Base-by-base conservation (phyloP, 257 asterid genomes). In the Dorcoceras hygrometricum region DNA sequence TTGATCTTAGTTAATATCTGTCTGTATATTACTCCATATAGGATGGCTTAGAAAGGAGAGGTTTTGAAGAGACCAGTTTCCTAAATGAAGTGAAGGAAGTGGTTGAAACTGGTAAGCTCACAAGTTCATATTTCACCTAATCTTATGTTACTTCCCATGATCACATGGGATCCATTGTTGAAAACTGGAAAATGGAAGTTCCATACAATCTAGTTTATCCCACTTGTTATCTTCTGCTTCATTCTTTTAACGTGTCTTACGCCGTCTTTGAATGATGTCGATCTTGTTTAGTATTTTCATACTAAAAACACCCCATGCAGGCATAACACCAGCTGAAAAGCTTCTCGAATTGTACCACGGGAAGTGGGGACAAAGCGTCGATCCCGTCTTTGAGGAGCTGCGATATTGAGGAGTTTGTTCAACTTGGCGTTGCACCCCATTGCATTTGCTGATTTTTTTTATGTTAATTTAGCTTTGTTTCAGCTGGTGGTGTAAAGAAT, bases 21-120 rank as follows among this genome's bases (percentile, higher is more conserved):
- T 71, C 31, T 56, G 31, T n/a, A n/a, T n/a, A 26, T 69, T 71
- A 65, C 72, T 55, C 57, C 43, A 22, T 57, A 56, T 83, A 94
- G 97, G 96, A 89, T 72, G 99, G 99, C 66, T 73, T 94, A 78
- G 99, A 88, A 72, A 87, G 96, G 81, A 85, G 99, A 79, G 98
- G 97, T 78, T 94, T 71, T 23, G 88, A 94, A 79, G 99, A 94
- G 80, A 81, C 88, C 1, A 97, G 96, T 66, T 94, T 94, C 66
- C 66, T 94, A 48, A 94, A 90, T 71, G 99, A 84, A 87, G 86
- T 90, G 71, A 60, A 83, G 0, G 96, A 90, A 75, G 99, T 94
- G 63, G 99, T 90, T 71, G 80, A 76, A 62, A 81, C 98, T 67
- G 96, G 99, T 83, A 67, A 66, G 76, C 32, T 55, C 29, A 36